A percentile compares a stretch with the other conserved stretches of the same genome.
Evolutionary conservation across 108 stramenopile genomes (phyloP).

Genomic region (Skeletonema grethae): DNA sequence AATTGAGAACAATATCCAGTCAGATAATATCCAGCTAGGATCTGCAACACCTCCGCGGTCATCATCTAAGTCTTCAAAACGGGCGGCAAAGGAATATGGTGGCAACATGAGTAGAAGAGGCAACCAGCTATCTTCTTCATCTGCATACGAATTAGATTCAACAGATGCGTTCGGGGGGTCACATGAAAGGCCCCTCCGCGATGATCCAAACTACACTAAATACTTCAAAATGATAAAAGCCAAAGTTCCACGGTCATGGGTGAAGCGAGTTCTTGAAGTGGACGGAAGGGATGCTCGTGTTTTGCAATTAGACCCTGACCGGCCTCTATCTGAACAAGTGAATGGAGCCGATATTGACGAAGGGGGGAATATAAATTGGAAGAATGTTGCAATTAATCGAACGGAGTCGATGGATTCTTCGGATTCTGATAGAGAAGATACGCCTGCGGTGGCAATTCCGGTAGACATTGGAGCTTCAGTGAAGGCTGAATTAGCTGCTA

Average conservation of each 20-base stretch:
- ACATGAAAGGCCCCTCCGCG: constrained; percentile 2
- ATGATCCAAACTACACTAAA: constrained; percentile 73
- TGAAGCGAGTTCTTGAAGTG: constrained; percentile 69
- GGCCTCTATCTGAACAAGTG: constrained; percentile 39
- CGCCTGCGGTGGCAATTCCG: constrained; percentile 29
- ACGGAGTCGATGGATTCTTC: constrained; percentile 1
- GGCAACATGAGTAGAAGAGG: not conserved
- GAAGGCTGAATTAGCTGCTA: constrained; percentile 33
- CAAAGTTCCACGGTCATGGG: constrained; percentile 48
- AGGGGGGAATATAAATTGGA: constrained; percentile 45
- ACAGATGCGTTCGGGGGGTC: not conserved
- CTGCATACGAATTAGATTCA: not conserved
- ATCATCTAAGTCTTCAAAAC: not conserved
- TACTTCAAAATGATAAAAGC: constrained; percentile 84
- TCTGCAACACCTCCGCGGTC: not conserved
- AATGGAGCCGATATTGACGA: constrained; percentile 38
- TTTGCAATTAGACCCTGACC: constrained; percentile 66
- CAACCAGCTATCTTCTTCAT: not conserved
- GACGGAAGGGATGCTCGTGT: constrained; percentile 71
- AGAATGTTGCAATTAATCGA: constrained; percentile 21
- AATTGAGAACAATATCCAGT: constrained; percentile 7
- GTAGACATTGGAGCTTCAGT: constrained; percentile 36
- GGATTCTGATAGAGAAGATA: constrained; percentile 21
- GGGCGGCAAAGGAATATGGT: not conserved
- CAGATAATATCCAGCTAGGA: not conserved